phyloP scores from a whole-genome alignment of 257 asterid genomes.

The Cynanchum wilfordii region DNA sequence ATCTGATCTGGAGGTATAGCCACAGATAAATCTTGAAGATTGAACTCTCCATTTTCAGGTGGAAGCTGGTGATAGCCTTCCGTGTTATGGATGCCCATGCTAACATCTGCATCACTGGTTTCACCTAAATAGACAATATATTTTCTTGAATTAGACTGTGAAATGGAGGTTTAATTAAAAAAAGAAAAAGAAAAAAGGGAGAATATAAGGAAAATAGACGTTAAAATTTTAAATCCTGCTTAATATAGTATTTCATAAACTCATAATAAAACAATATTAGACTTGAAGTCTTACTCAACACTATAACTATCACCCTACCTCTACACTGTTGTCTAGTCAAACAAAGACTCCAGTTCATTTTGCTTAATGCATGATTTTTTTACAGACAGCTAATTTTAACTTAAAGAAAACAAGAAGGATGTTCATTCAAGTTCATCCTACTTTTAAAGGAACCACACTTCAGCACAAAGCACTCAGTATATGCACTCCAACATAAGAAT shows the following conservation, averaged over 20 bases:
- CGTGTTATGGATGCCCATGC: conserved; percentile 30
- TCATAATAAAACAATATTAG: background rate
- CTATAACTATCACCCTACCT: background rate
- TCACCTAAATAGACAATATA: conserved; percentile 25
- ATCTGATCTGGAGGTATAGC: conserved; percentile 82
- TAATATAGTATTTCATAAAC: background rate
- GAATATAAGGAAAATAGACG: background rate
- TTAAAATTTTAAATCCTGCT: background rate
- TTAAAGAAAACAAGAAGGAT: background rate
- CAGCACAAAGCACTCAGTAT: background rate
- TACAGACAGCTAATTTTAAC: background rate
- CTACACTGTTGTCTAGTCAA: background rate
- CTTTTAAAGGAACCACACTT: background rate
- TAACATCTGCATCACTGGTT: conserved; percentile 23
- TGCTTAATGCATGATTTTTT: background rate
- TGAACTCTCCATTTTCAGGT: conserved; percentile 43
- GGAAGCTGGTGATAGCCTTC: conserved; percentile 34
- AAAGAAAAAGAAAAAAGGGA: background rate
- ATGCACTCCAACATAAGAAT: background rate
- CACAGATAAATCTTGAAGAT: conserved; percentile 41
- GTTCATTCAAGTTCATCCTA: background rate
- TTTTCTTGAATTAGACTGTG: conserved; percentile 20
- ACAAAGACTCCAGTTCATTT: background rate
- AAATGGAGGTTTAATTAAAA: no score
- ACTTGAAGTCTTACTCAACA: background rate